These are phyloP conservation scores for Galerina marginata DNA, from an alignment of 768 basidiomycete genomes.

Conservation along the genomic window DNA sequence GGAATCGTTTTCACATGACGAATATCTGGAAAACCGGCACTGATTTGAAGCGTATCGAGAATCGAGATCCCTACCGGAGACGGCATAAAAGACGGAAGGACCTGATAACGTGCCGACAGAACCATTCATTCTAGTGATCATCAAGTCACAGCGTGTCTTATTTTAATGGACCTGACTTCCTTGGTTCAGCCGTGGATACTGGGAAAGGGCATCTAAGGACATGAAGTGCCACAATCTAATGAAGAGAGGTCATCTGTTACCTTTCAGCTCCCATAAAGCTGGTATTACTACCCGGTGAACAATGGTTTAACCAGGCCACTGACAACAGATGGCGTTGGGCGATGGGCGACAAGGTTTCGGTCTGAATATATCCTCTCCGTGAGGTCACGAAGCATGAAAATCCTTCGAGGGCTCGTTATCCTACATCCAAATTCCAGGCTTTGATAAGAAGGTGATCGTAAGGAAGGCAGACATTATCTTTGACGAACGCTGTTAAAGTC, in stretches of 20 bases:
- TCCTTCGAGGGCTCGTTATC: too few species aligned
- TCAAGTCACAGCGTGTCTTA: conserved; percentile 1
- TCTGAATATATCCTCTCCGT: too few species aligned
- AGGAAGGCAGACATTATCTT: too few species aligned
- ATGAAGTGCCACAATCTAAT: not conserved
- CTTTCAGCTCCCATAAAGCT: not conserved
- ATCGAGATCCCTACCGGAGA: conserved; percentile 10
- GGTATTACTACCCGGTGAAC: not conserved
- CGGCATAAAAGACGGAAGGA: conserved; percentile 5
- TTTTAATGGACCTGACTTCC: too few species aligned
- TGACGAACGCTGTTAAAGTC: not conserved
- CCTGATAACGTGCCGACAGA: conserved; percentile 1
- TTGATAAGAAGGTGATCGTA: too few species aligned
- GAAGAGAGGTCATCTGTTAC: conserved; percentile 4
- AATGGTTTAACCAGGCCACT: not conserved
- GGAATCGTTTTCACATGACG: conserved; percentile 15
- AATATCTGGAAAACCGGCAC: conserved; percentile 11
- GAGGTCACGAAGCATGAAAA: too few species aligned
- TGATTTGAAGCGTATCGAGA: conserved; percentile 16
- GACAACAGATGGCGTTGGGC: not conserved
- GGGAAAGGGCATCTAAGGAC: too few species aligned
- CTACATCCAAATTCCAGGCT: too few species aligned
- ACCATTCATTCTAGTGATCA: conserved; percentile 8
- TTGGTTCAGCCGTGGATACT: too few species aligned
- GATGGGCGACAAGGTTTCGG: too few species aligned